Conservation (phyloP, 2,329 filamentous ascomycete species). For the Pseudopyrenochaeta lycopersici region DNA sequence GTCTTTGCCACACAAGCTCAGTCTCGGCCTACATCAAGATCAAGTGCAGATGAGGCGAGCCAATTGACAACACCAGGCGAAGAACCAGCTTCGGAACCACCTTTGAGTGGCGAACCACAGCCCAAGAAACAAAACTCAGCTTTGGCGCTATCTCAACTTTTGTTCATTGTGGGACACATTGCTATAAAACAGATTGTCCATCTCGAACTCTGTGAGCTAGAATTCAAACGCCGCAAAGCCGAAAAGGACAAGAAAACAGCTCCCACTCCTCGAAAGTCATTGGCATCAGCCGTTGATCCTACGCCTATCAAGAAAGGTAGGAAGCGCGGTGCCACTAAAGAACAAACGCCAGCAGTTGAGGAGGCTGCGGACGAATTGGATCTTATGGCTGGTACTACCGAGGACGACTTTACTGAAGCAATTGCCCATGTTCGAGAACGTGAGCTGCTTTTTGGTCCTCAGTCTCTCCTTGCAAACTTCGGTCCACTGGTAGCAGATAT, state of each 20-base stretch:
- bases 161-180: constrained; percentile 95
- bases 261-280: constrained; percentile 43
- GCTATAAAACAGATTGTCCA: constrained; percentile 99
- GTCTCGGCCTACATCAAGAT: constrained; percentile 41
- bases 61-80: constrained; percentile 18
- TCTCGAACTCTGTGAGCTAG: constrained; percentile 93
- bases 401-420: constrained; percentile 90
- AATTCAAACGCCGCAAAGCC: constrained; percentile 96
- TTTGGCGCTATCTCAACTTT: constrained; percentile 82
- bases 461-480: constrained; percentile 87
- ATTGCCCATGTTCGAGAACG: constrained; percentile 86
- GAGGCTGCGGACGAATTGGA: constrained; percentile 86
- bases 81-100: constrained; percentile 30
- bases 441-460: constrained; percentile 82
- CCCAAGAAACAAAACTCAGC: constrained; percentile 70
- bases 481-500: constrained; percentile 92
- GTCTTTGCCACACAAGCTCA: constrained; percentile 73
- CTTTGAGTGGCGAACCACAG: constrained; percentile 34
- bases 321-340: constrained; percentile 50
- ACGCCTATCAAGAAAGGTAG: constrained; percentile 52
- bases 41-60: constrained; percentile 42
- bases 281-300: constrained; percentile 29
- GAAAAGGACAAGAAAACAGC: constrained; percentile 76
- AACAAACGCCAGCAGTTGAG: constrained; percentile 60
- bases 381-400: constrained; percentile 94